Percentiles rank a stretch among this genome's conserved stretches.
Evolutionary conservation across 495 filamentous ascomycete species (phyloP).

Genomic region (Aspergillus saccharolyticus): DNA sequence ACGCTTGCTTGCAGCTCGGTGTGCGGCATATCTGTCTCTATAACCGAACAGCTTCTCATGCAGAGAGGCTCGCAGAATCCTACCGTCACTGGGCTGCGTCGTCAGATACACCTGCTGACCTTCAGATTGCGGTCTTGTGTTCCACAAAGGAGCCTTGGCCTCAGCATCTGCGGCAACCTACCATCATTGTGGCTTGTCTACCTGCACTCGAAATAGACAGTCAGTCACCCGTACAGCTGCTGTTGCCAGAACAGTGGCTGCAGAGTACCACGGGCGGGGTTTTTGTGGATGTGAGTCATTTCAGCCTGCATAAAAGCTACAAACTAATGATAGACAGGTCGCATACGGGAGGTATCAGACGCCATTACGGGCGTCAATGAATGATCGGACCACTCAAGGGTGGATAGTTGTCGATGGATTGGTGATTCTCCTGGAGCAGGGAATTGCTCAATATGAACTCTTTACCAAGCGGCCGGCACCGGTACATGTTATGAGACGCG

Average conservation of each 20-base stretch:
- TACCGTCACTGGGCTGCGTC: conserved; percentile 25
- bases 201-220: conserved; percentile 53
- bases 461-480: conserved; percentile 68
- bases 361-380: conserved; percentile 53
- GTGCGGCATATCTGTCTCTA: conserved; percentile 57
- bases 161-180: conserved; percentile 52
- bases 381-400: conserved; percentile 29
- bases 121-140: conserved; percentile 45
- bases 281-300: conserved; percentile 51
- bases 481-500: conserved; percentile 51
- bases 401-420: conserved; percentile 69
- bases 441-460: conserved; percentile 70
- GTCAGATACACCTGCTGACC: conserved; percentile 18
- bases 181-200: conserved; percentile 64
- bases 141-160: conserved; percentile 46
- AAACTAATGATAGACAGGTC: conserved; percentile 45
- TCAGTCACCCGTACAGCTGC: conserved; percentile 53
- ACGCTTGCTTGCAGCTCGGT: conserved; percentile 53
- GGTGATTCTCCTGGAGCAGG: conserved; percentile 65
- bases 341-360: conserved; percentile 37
- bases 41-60: conserved; percentile 53
- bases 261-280: conserved; percentile 68
- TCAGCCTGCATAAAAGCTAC: conserved; percentile 7
- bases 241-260: conserved; percentile 63
- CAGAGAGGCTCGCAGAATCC: conserved; percentile 45